Base-by-base conservation (phyloP, 495 filamentous ascomycete species). In the Neurospora africana region DNA sequence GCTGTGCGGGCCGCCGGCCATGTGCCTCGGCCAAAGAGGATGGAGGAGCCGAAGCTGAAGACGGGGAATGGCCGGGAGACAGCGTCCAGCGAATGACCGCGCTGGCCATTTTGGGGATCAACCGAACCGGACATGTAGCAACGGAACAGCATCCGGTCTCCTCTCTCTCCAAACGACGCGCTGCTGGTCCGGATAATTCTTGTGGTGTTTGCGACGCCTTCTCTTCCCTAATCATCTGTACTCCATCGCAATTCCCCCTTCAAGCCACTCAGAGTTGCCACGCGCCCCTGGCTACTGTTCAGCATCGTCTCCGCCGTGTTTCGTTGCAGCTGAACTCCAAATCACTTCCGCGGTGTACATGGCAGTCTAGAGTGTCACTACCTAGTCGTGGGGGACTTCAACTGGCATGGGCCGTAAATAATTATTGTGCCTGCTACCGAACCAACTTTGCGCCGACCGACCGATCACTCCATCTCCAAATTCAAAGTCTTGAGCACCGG, bases 11-110 rank as follows among this genome's bases (percentile, higher is more conserved):
- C 35, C 72, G 33, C 21, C 68, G 38, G 69, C 69, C 35, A 75
- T 76, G 71, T 75, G 75, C 76, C 76, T 75, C 76, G 76, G 76
- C 73, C 41, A 74, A 77, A 76, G 68, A 38, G 7, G 73, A 70
- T 71, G 71, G 70, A 71, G 73, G 71, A 71, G 69, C 39, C 53
- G 53, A 17, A 61, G 53, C 53, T 61, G 23, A 61, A 61, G 53
- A 61, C 53, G 53, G 53, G 53, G 53, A 61, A 61, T 61, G 53
- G 53, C 23, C 53, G 53, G 53, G 15, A 65, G 27, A 65, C 53
- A 9, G 53, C 23, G 53, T 33, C 53, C 27, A 33, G 53, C 53
- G 53, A 65, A 65, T 33, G 53, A 65, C 53, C 53, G 53, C 27
- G 27, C 53, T 65, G 53, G 27, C 27, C 27, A 65, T 65, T 65